phyloP scores from a whole-genome alignment of 257 asterid species.

The Gentiana macrophylla region DNA sequence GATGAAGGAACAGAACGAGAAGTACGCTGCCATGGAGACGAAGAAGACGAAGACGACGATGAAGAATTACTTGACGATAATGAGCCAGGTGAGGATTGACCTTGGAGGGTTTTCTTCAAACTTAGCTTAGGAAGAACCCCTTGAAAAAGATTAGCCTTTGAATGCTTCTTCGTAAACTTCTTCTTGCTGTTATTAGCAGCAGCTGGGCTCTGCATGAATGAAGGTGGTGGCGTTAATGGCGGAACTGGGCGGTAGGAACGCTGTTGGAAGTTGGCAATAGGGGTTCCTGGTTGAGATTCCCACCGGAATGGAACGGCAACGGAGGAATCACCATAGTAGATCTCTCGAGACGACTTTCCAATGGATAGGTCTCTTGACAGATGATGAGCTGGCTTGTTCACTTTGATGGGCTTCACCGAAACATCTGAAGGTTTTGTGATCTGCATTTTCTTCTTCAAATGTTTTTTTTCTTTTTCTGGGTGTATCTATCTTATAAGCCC shows the following conservation, averaged over 20 bases:
- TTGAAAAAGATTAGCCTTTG: slow-evolving; percentile 8
- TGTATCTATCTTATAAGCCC: neutral
- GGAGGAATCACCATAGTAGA: slow-evolving; percentile 19
- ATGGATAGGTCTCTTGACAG: slow-evolving; percentile 16
- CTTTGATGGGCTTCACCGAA: slow-evolving; percentile 12
- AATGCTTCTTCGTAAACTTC: slow-evolving; percentile 7
- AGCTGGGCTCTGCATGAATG: slow-evolving; percentile 13
- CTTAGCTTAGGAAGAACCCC: slow-evolving; percentile 17
- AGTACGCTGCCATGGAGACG: slow-evolving; percentile 13
- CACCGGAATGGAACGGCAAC: slow-evolving; percentile 25
- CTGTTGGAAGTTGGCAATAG: slow-evolving; percentile 13
- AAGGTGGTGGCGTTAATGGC: slow-evolving; percentile 38
- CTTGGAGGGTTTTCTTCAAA: slow-evolving; percentile 7
- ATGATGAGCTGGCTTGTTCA: slow-evolving; percentile 6
- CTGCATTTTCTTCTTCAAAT: slow-evolving; percentile 7
- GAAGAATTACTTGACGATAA: slow-evolving; percentile 4
- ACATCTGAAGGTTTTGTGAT: slow-evolving; percentile 5
- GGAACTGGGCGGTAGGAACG: slow-evolving; percentile 13
- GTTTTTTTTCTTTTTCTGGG: neutral
- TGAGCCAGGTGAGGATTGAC: slow-evolving; percentile 5
- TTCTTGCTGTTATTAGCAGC: neutral
- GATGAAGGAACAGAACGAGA: slow-evolving; percentile 19
- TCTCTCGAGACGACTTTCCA: slow-evolving; percentile 10
- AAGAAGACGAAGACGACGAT: slow-evolving; percentile 4
- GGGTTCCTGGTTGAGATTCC: slow-evolving; percentile 35